A percentile compares a stretch with the other conserved stretches of the same genome.
Conservation (phyloP, 352 stramenopile species). For the Phytopythium helicoides region DNA sequence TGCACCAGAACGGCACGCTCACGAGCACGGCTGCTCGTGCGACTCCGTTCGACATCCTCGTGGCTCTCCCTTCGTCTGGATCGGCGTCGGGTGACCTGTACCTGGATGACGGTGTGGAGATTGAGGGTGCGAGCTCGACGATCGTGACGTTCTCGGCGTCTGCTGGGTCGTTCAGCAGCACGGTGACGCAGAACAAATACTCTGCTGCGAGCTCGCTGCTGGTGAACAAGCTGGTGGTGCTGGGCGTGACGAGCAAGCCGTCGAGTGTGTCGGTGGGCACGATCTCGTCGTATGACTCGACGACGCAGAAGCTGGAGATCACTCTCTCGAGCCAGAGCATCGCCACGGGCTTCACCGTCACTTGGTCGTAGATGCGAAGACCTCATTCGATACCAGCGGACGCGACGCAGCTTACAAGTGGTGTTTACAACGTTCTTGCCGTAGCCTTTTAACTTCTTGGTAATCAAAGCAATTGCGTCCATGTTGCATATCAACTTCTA, state of each 20-base stretch:
- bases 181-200: constrained; percentile 19
- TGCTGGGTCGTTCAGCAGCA: constrained; percentile 12
- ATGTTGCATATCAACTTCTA: too few relatives aligned
- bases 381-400: too few relatives aligned
- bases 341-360: constrained; percentile 20
- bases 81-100: constrained; percentile 43
- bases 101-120: constrained; percentile 48
- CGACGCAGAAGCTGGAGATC: constrained; percentile 27
- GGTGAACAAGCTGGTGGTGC: constrained; percentile 29
- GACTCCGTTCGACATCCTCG: constrained; percentile 49
- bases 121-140: constrained; percentile 25
- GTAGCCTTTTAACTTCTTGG: too few relatives aligned
- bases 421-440: too few relatives aligned
- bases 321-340: constrained; percentile 23
- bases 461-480: too few relatives aligned
- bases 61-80: constrained; percentile 25
- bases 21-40: constrained; percentile 39
- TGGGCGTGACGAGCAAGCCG: constrained; percentile 16
- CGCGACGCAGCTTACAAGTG: too few relatives aligned
- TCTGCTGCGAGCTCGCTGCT: constrained; percentile 9
- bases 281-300: constrained; percentile 22
- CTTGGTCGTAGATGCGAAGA: constrained; percentile 11
- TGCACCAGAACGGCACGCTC: constrained; percentile 40
- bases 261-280: constrained; percentile 22
- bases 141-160: constrained; percentile 34